Conservation (phyloP, 441 rosid species). For the Raphanus hybrid region DNA sequence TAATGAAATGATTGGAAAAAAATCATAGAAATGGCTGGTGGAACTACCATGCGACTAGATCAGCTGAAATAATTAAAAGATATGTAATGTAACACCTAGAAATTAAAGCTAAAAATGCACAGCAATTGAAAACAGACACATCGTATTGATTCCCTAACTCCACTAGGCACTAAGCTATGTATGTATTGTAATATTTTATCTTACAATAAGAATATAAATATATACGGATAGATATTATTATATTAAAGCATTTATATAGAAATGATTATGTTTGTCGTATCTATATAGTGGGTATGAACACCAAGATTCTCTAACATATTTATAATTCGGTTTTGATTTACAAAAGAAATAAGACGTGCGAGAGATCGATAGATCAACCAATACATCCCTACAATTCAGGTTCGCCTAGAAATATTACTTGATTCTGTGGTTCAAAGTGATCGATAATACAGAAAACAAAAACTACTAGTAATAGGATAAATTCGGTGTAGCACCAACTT, state of each 20-base stretch:
- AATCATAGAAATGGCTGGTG: slow-evolving; percentile 12
- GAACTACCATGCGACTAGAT: neutral
- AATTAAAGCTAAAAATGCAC: neutral
- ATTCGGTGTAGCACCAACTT: slow-evolving; percentile 29
- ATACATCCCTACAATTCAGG: neutral
- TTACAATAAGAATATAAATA: neutral
- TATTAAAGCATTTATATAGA: neutral
- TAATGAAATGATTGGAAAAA: slow-evolving; percentile 34
- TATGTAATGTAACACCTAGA: neutral
- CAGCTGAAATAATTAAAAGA: neutral
- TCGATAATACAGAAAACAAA: neutral
- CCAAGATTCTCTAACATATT: slow-evolving; percentile 16
- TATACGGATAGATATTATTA: neutral
- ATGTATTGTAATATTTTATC: neutral
- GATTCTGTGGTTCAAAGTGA: slow-evolving; percentile 8
- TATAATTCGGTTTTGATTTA: neutral
- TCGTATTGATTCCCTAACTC: neutral
- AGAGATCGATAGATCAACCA: slow-evolving; percentile 23
- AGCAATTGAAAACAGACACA: neutral
- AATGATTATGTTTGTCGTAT: neutral
- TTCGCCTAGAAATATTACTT: neutral
- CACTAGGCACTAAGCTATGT: neutral
- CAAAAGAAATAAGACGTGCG: neutral
- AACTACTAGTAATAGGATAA: neutral
- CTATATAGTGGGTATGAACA: slow-evolving; percentile 18